Conservation (phyloP, 176 grass and related monocot genomes). For the Aegilops longissima region DNA sequence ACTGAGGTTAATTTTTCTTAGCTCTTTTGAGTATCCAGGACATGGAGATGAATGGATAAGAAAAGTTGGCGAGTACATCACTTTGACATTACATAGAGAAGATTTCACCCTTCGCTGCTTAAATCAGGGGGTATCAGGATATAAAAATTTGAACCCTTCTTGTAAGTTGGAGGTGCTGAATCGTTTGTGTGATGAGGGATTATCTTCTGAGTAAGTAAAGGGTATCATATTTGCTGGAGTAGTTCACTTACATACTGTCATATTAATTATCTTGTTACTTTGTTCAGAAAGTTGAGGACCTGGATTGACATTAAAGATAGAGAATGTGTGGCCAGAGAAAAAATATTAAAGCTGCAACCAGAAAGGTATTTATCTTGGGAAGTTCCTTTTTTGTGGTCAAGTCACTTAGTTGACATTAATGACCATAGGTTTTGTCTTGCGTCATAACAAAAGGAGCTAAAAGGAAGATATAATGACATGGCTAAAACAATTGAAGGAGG, state of each 20-base stretch:
- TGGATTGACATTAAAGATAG: conserved; percentile 25
- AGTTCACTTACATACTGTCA: background rate
- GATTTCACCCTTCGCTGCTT: conserved; percentile 38
- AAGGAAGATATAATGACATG: conserved; percentile 51
- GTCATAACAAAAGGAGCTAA: conserved; percentile 60
- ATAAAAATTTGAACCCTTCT: conserved; percentile 58
- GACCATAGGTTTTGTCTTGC: conserved; percentile 14
- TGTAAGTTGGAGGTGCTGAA: conserved; percentile 64
- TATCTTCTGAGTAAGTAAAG: conserved; percentile 64
- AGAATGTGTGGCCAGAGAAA: conserved; percentile 36
- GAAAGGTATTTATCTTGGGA: conserved; percentile 44
- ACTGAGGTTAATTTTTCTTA: conserved; percentile 26
- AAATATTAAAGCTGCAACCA: conserved; percentile 40
- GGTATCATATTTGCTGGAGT: conserved; percentile 18
- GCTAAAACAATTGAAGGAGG: conserved; percentile 19
- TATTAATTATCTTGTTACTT: conserved; percentile 22
- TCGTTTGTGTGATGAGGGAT: conserved; percentile 67
- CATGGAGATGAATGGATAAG: conserved; percentile 54
- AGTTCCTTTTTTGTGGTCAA: background rate
- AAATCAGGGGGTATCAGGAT: conserved; percentile 40
- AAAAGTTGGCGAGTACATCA: conserved; percentile 42
- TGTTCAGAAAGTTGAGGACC: conserved; percentile 31
- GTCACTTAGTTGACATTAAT: background rate
- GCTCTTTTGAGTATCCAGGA: conserved; percentile 46
- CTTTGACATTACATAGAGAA: conserved; percentile 32